Evolutionary conservation across 495 filamentous ascomycete genomes (phyloP).

Genomic region (Neohortaea acidophila): DNA sequence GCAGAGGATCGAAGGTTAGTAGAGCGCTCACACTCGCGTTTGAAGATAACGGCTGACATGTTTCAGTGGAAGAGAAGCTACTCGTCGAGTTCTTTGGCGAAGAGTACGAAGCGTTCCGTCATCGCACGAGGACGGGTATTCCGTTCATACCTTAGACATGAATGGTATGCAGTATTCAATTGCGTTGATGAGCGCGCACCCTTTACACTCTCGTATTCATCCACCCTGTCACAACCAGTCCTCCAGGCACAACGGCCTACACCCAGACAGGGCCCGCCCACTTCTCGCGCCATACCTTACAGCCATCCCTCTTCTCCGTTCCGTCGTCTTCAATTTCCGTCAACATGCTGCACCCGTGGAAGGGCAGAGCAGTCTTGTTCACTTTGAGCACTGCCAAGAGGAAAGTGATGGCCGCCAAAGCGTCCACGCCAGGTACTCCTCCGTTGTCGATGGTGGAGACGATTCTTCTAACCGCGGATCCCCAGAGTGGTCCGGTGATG

Average conservation of each 20-base stretch:
- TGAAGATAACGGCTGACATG: conserved; percentile 5
- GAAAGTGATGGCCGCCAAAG: too few relatives aligned
- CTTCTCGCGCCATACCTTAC: neutral
- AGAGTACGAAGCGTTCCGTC: conserved; percentile 62
- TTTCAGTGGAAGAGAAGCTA: conserved; percentile 55
- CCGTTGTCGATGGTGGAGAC: too few relatives aligned
- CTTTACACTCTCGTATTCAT: neutral
- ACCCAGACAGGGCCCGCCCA: neutral
- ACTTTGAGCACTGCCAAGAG: too few relatives aligned
- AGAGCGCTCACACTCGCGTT: neutral
- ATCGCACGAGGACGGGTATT: conserved; percentile 54
- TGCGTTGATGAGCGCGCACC: neutral
- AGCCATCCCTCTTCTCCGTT: neutral
- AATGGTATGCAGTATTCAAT: neutral
- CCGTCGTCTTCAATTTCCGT: neutral
- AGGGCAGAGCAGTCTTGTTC: too few relatives aligned
- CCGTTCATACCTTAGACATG: conserved; percentile 37
- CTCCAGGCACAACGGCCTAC: neutral
- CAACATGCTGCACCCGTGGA: too few relatives aligned
- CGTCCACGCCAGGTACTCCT: too few relatives aligned
- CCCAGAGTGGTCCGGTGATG: too few relatives aligned
- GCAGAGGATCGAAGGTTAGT: conserved; percentile 49
- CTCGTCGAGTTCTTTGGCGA: conserved; percentile 70
- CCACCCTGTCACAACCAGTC: neutral
- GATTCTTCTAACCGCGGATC: too few relatives aligned